Base-by-base conservation (phyloP, 441 rosid genomes). In the Lepidium campestre region DNA sequence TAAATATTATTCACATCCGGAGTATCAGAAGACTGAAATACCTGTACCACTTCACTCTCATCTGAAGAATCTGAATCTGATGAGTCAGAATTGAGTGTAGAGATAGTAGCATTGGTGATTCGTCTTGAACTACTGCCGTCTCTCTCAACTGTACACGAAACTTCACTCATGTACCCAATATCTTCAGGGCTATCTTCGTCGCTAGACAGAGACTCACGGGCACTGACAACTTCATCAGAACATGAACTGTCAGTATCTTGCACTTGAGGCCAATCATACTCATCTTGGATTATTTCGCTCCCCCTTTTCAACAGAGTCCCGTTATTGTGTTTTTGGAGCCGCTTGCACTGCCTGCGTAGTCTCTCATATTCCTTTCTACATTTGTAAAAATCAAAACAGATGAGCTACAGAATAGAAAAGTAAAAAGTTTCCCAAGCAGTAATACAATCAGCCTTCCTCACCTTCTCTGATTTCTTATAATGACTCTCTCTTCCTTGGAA, bases 291-390 rank as follows among this genome's bases (percentile, higher is more conserved):
- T 25, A 78, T 32, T 54, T 59, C 78, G 40, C 69, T 53, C 17
- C 56, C 67, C 34, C 68, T 82, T 69, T 71, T 71, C 41, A 74
- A 54, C 36, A 49, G 76, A 67, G 75, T 72, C 71, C 76, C 73
- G 19, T 62, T 71, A 31, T 64, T 57, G 49, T 56, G 78, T 62
- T 78, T 86, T 23, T 78, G 80, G 23, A 88, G 81, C 49, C 58
- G 79, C 52, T 71, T 75, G 55, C 97, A 88, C 63, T 76, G 79
- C 54, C 83, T 85, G 4, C 92, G 88, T 18, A 93, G 83, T 67
- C 84, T 82, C 80, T 93, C 97, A 82, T 88, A 93, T 72, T 85
- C 84, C 77, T 86, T 85, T 76, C 98, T 93, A 80, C 82, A 80
- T 35, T 52, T 40, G 67, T 23, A 68, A 47, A 27, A 71, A 58